Conservation (phyloP, 139 green algal species). For the Pleodorina starrii region DNA sequence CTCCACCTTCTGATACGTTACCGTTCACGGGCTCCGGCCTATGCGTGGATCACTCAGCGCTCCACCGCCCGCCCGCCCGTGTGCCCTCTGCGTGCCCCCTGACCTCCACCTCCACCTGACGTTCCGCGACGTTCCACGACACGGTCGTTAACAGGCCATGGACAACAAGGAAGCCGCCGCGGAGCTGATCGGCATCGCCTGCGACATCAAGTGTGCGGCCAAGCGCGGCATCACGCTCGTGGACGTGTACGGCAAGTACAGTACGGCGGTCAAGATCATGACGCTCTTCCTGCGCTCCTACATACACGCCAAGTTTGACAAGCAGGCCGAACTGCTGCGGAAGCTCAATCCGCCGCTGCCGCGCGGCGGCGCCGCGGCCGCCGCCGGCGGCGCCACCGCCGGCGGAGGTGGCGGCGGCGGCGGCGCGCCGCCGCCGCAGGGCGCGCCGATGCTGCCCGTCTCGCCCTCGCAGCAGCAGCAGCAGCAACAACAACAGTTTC, state of each 20-base stretch:
- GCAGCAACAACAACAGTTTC: not conserved
- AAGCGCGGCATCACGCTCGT: constrained; percentile 63
- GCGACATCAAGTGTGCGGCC: constrained; percentile 63
- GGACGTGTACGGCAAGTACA: constrained; percentile 62
- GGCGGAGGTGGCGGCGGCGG: not conserved
- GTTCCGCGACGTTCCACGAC: too few species aligned
- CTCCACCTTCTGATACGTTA: too few species aligned
- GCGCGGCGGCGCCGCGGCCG: not conserved
- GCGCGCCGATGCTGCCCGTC: not conserved
- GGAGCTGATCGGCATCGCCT: constrained; percentile 61
- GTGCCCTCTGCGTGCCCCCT: too few species aligned
- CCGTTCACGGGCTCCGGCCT: too few species aligned
- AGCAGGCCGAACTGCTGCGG: constrained; percentile 42
- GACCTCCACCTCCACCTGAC: too few species aligned
- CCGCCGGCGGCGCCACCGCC: not conserved
- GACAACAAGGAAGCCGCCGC: not conserved
- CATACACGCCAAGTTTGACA: constrained; percentile 60
- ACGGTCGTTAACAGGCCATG: not conserved
- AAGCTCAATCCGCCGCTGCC: constrained; percentile 32
- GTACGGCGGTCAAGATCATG: constrained; percentile 56
- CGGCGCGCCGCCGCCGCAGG: not conserved
- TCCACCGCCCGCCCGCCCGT: too few species aligned
- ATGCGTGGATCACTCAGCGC: too few species aligned
- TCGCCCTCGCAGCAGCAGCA: not conserved
- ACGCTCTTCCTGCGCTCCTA: constrained; percentile 43